Percentiles rank a stretch among this genome's conserved stretches.
Conservation (phyloP, 2,329 filamentous ascomycete species). For the Teratosphaeriaceae sp. region DNA sequence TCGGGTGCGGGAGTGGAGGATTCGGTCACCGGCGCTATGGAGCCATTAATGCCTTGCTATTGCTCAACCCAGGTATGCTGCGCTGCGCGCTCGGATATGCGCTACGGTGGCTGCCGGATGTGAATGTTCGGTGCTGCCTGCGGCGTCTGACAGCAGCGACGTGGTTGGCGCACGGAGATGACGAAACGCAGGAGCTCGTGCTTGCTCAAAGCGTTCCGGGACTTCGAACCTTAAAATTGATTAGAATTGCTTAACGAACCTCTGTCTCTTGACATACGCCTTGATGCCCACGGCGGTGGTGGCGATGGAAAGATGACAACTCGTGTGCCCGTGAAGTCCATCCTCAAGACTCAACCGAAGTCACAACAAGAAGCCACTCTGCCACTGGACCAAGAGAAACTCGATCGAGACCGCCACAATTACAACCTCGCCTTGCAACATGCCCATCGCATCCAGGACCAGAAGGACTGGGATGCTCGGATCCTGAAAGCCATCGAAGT, state of each 20-base stretch:
- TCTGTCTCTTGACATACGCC: conserved; percentile 7
- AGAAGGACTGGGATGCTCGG: conserved; percentile 67
- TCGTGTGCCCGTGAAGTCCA: conserved; percentile 36
- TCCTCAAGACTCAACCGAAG: conserved; percentile 37
- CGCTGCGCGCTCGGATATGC: too few species aligned
- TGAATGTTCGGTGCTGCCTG: too few species aligned
- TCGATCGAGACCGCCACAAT: conserved; percentile 34
- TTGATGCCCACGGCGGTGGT: too few species aligned
- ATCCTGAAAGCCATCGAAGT: conserved; percentile 67
- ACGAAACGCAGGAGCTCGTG: not conserved
- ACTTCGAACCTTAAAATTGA: too few species aligned
- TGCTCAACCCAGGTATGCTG: not conserved
- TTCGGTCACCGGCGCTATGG: too few species aligned
- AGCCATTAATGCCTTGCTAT: not conserved
- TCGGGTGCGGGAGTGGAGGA: too few species aligned
- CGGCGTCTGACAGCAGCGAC: too few species aligned
- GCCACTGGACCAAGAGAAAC: conserved; percentile 24
- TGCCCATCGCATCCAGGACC: conserved; percentile 73
- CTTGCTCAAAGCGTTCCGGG: too few species aligned
- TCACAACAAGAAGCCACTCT: conserved; percentile 14
- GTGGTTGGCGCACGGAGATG: not conserved
- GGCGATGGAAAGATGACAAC: conserved; percentile 24
- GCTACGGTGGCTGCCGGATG: too few species aligned
- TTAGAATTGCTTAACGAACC: conserved; percentile 33
- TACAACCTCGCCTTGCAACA: conserved; percentile 71